Base-by-base conservation (phyloP, 306 rosid genomes). In the Medicago truncatula region DNA sequence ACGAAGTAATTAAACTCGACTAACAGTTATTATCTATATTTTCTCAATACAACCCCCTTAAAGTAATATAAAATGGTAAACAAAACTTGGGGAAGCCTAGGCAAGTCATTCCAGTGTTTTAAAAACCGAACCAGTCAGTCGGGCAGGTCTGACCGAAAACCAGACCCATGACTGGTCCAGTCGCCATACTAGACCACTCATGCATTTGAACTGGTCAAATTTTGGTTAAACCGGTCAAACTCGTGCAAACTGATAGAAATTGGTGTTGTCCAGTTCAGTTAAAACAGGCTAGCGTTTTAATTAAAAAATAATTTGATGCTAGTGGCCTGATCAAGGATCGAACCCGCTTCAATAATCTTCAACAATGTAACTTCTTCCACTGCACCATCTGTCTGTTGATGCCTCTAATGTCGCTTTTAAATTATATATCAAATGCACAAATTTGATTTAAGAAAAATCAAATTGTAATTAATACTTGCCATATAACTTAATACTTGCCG, bases 1-100 rank as follows among this genome's bases (percentile, higher is more conserved):
- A 71, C 38, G 31, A 8, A 54, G 75, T 34, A 28, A 36, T 16
- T 43, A 56, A 54, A 66, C 44, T 49, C 54, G 36, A 16, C 21
- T 12, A 49, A 40, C 57, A 66, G 21, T 23, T 62, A 75, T 43
- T 57, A 57, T 68, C 60, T 12, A 66, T 57, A 67, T 57, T 56
- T 67, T 58, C 40, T 41, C 23, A 44, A 20, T 47, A 12, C 34
- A 13, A 67, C 31, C 73, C 31, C 73, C 34, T 9, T 3, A 23
- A 41, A 41, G 47, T 3, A 39, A 28, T 5, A 57, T 43, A 58
- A 34, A 77, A 57, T 69, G 62, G 40, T 57, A 41, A 59, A 44
- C 1, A 2, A 69, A 28, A 56, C 59, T 59, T 18, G 44, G 62
- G 41, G 74, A 40, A 78, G 39, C 21, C 49, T 23, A 71, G 34